These are phyloP conservation scores for Gastrolobium bilobum DNA, from an alignment of 306 rosid genomes.

Conservation along the genomic window DNA sequence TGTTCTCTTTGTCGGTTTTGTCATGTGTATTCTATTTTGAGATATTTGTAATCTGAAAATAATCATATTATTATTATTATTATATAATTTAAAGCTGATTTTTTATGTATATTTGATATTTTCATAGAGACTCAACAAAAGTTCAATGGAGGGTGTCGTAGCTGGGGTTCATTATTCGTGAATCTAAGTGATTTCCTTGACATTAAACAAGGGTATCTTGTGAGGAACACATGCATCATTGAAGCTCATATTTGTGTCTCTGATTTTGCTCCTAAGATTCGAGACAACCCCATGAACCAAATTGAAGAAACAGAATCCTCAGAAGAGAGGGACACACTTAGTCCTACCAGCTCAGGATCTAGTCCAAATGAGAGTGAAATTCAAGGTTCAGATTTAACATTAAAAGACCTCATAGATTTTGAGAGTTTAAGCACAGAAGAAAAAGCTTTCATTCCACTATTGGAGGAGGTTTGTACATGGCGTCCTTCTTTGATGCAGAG, in stretches of 20 bases:
- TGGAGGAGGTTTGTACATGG: conserved; percentile 55
- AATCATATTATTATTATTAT: too few species aligned
- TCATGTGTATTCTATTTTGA: too few species aligned
- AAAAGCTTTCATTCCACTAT: conserved; percentile 42
- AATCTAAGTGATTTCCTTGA: conserved; percentile 75
- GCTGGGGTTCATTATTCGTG: conserved; percentile 93
- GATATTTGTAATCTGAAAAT: too few species aligned
- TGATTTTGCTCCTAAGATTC: conserved; percentile 24
- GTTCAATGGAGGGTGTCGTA: conserved; percentile 80
- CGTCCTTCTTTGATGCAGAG: conserved; percentile 44
- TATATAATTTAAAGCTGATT: neutral
- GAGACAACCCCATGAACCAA: conserved; percentile 10
- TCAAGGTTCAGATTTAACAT: conserved; percentile 36
- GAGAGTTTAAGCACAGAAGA: conserved; percentile 36
- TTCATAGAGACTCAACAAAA: conserved; percentile 81
- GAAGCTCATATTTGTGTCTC: conserved; percentile 86
- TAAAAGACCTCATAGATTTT: conserved; percentile 48
- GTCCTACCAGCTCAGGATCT: conserved; percentile 35
- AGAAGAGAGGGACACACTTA: conserved; percentile 18
- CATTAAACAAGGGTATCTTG: conserved; percentile 72
- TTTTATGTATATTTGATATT: neutral
- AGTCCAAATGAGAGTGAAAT: conserved; percentile 37
- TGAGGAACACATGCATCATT: conserved; percentile 74
- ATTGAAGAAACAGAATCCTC: conserved; percentile 35
- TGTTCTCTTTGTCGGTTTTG: neutral